Evolutionary conservation across 139 green algal genomes (phyloP), one percentile per base, ranked within the genome.

Genomic region (Auxenochlorella pyrenoidosa): DNA sequence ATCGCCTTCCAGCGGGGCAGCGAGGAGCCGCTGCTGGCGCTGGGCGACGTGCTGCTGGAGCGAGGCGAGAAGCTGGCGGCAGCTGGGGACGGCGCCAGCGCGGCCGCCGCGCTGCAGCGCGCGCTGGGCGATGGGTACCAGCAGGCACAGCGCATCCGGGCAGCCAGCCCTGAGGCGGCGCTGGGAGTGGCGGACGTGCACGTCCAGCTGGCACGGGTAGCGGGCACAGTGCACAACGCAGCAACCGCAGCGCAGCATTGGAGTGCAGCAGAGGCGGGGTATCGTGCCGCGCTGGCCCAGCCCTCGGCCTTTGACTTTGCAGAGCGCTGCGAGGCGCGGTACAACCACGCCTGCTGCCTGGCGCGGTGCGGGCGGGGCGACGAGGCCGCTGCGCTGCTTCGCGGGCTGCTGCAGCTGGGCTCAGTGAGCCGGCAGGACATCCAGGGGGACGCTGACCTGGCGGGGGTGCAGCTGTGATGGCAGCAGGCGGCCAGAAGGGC

Each of bases 41-140:
- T 98, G 44, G 94, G 95, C 4, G 94, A 96, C 68, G 93, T 93
- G 32, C 87, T 94, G 28, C 76, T 92, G 76, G 93, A 91, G 22
- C 85, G 85, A 44, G 93, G 92, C 3, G 94, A 97, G 86, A 77
- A 21, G 38, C 51, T 77, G 59, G 87, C 79, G 60, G 87, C 51
- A 26, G 82, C 38, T 19, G 84, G 75, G 12, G 70, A 32, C 30
- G 59, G 68, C 0, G 60, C 86, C 34, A 59, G 47, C 30, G 54
- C 80, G 26, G 34, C 26, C n/a, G 41, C n/a, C 3, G 18, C 54
- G 34, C 66, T 93, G 38, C 60, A 88, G 18, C 58, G 80, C 10
- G 95, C 95, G 0, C 43, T 95, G 40, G 41, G 87, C 2, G 86
- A 96, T 44, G 95, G 95, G 0, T 98, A 96, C 83, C 44, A 40